Evolutionary conservation across 345 rosid species (phyloP), one percentile per base, ranked within the genome.

Genomic region (Limnanthes douglasii): DNA sequence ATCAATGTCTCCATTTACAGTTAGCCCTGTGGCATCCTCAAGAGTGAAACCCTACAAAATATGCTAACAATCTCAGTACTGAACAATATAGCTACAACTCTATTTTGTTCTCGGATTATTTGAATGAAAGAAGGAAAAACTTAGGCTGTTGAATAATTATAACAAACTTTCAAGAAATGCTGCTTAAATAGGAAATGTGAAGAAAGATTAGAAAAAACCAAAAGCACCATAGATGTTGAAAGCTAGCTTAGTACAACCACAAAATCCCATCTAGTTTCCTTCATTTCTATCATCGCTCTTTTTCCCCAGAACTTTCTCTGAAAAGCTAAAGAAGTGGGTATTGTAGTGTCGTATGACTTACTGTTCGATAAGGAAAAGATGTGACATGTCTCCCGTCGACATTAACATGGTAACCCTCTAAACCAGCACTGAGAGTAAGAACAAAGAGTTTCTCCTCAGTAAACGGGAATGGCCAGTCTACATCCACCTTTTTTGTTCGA

Each of bases 381-480:
- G 90, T 69, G 49, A 83, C 54, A 58, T 82, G 97, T 58, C 78
- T 77, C 48, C 97, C 97, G 43, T 78, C 86, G 31, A 83, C 83
- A 56, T 62, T 78, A 34, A 83, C 33, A 57, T 88, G 95, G 55
- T 69, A 88, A 48, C 97, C 97, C 61, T 82, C 97, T 37, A 88
- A 73, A 56, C 95, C 95, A 39, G 90, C 83, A 41, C 73, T 77
- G 34, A 88, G 70, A 33, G 97, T 88, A 35, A 88, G 51, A 34
- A 88, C 95, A 51, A 83, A 88, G 31, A 88, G 62, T 60, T 69
- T 83, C 48, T 56, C 74, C 70, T 71, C 86, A 0, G 44, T 62
- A 60, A 86, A 86, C 24, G 97, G 93, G 56, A 62, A 88, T n/a
- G 93, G 80, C 95, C 93, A 83, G 48, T 86, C 95, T 34, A 79